Percentiles rank a stretch among this genome's conserved stretches.
These are phyloP conservation scores for Cudoniella acicularis DNA, from an alignment of 495 filamentous ascomycete species.

Conservation along the genomic window DNA sequence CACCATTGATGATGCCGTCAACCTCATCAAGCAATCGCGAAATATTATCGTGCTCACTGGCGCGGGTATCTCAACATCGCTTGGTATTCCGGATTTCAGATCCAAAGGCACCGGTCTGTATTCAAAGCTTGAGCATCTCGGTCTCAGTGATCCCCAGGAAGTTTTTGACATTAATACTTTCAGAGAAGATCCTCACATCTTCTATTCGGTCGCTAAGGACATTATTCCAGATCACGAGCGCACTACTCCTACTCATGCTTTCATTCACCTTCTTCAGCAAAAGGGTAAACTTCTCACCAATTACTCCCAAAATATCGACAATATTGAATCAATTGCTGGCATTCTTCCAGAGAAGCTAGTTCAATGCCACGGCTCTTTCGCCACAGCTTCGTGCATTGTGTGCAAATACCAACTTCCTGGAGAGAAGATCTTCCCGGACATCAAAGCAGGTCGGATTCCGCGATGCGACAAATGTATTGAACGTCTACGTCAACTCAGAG, in stretches of 20 bases:
- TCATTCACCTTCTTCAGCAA: conserved; percentile 90
- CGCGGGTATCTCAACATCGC: conserved; percentile 85
- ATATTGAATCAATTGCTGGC: conserved; percentile 85
- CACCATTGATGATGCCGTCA: conserved; percentile 81
- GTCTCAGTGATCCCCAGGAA: conserved; percentile 81
- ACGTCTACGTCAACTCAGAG: conserved; percentile 40
- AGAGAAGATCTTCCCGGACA: conserved; percentile 70
- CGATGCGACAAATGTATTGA: conserved; percentile 59
- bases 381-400: conserved; percentile 84
- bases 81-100: conserved; percentile 88
- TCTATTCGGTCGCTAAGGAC: conserved; percentile 88
- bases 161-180: conserved; percentile 91
- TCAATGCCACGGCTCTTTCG: conserved; percentile 95
- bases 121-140: conserved; percentile 69
- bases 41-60: conserved; percentile 95
- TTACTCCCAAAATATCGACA: conserved; percentile 99
- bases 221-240: conserved; percentile 74
- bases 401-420: conserved; percentile 74
- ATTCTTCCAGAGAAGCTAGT: conserved; percentile 81
- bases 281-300: conserved; percentile 90
- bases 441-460: conserved; percentile 69
- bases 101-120: conserved; percentile 85
- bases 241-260: conserved; percentile 87
- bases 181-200: conserved; percentile 79
- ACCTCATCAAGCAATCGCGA: conserved; percentile 63